Evolutionary conservation across 768 basidiomycete species (phyloP), one percentile per base, ranked within the genome.

Genomic region (Royoungia palumana): DNA sequence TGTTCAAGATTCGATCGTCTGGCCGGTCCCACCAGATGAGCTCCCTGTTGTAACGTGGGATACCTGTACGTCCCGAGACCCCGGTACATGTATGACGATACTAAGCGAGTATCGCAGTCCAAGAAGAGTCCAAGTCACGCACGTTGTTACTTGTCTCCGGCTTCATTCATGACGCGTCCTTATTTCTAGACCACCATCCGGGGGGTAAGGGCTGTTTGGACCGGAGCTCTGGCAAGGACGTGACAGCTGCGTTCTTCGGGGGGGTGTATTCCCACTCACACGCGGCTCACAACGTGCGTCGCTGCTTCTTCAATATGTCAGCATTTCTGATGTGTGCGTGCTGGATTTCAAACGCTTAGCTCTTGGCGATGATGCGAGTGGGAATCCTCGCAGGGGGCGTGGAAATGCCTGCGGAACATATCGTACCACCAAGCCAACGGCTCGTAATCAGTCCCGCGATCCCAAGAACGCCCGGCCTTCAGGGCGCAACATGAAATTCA

Each of bases 11-110:
- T 68, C 70, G 3, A 60, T 89, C 49, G 55, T 54, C 50, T 91
- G 87, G 88, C 88, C 83, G 46, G 62, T 60, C 46, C 69, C 69
- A 46, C 64, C 71, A 32, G 78, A 78, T 44, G 71, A 83, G 28
- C 74, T 96, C 10, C 88, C 90, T 30, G 72, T 93, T 25, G 78
- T 94, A 35, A 75, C 75, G 49, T 94, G 91, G 92, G 86, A 91
- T 57, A 79, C 78, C 37, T 89, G 87, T 89, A 60, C 55, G 86
- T 74, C 21, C 21, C 32, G 19, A 14, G 12, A 21, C 17, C 44
- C 38, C 24, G 37, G 16, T 44, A 35, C 35, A 35, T n/a, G 43
- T 42, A 13, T 32, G 16, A 32, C 28, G 44, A 24, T 20, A 27
- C 44, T 47, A 38, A 53, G 35, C 16, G 22, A 34, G 28, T 32